Conservation (phyloP, 2,329 filamentous ascomycete genomes). For the Penicillium sp. region DNA sequence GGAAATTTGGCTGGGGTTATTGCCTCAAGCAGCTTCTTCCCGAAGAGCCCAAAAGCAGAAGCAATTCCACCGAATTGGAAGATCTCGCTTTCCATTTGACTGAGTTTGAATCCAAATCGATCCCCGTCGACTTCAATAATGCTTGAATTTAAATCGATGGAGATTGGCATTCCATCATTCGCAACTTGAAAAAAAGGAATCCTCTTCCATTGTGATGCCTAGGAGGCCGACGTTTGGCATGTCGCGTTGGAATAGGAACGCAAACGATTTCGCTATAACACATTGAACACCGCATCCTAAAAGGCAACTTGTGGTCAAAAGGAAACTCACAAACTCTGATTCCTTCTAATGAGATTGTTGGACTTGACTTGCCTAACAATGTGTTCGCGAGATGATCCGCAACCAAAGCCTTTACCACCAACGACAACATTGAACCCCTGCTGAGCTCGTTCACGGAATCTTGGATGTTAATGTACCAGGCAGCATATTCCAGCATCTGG, state of each 20-base stretch:
- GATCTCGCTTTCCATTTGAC: conserved; percentile 43
- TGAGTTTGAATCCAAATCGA: conserved; percentile 39
- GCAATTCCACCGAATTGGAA: conserved; percentile 41
- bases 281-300: conserved; percentile 36
- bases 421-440: conserved; percentile 46
- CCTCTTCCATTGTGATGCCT: conserved; percentile 44
- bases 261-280: conserved; percentile 48
- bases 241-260: conserved; percentile 51
- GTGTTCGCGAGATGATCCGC: conserved; percentile 49
- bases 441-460: conserved; percentile 41
- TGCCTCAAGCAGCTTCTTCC: conserved; percentile 35
- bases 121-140: conserved; percentile 24
- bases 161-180: conserved; percentile 37
- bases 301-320: neutral
- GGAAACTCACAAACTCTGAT: neutral
- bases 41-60: conserved; percentile 43
- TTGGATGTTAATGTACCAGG: conserved; percentile 34
- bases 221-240: conserved; percentile 49
- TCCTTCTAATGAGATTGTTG: neutral
- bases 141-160: conserved; percentile 34
- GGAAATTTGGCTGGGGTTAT: conserved; percentile 11
- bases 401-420: conserved; percentile 49
- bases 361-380: conserved; percentile 31
- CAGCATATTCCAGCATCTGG: conserved; percentile 34
- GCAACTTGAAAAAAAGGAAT: conserved; percentile 42